Evolutionary conservation across 2,329 filamentous ascomycete genomes (phyloP).

Genomic region (Alternaria panax): DNA sequence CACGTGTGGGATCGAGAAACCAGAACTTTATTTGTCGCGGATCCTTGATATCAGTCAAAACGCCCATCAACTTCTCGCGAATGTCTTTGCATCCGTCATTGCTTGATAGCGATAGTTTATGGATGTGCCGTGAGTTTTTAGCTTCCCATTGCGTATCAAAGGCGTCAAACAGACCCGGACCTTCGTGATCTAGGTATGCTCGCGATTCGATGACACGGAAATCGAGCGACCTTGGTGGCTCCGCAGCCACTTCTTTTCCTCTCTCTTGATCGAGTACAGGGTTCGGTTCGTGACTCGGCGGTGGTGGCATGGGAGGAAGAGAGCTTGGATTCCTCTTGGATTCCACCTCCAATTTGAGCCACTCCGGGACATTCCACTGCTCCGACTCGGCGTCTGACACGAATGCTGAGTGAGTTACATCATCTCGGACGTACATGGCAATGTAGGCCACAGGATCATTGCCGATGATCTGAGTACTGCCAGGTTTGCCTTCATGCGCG

Average conservation of each 20-base stretch:
- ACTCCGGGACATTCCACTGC: slow-evolving; percentile 55
- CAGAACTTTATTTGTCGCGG: slow-evolving; percentile 52
- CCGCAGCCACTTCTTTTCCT: background rate
- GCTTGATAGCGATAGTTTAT: slow-evolving; percentile 32
- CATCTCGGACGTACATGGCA: slow-evolving; percentile 63
- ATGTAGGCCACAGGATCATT: slow-evolving; percentile 62
- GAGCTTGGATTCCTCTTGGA: slow-evolving; percentile 28
- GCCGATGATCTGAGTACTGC: slow-evolving; percentile 47
- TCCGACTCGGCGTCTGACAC: slow-evolving; percentile 55
- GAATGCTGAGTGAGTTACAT: slow-evolving; percentile 50
- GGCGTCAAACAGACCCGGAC: slow-evolving; percentile 47
- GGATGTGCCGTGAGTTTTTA: slow-evolving; percentile 20
- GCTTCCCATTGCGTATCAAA: slow-evolving; percentile 38
- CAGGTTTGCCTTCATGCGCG: slow-evolving; percentile 58
- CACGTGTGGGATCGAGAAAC: slow-evolving; percentile 45
- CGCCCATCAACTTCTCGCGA: slow-evolving; percentile 37
- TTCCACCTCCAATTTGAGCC: slow-evolving; percentile 44
- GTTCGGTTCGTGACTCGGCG: slow-evolving; percentile 11
- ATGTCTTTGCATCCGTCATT: slow-evolving; percentile 40
- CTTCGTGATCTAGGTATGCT: slow-evolving; percentile 46
- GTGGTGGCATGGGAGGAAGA: slow-evolving; percentile 23
- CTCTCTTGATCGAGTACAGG: slow-evolving; percentile 12
- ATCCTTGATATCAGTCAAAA: slow-evolving; percentile 43
- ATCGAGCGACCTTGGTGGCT: slow-evolving; percentile 22
- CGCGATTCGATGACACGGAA: slow-evolving; percentile 47